These are phyloP conservation scores for Macrotyloma uniflorum DNA, from an alignment of 306 rosid genomes.

Conservation along the genomic window DNA sequence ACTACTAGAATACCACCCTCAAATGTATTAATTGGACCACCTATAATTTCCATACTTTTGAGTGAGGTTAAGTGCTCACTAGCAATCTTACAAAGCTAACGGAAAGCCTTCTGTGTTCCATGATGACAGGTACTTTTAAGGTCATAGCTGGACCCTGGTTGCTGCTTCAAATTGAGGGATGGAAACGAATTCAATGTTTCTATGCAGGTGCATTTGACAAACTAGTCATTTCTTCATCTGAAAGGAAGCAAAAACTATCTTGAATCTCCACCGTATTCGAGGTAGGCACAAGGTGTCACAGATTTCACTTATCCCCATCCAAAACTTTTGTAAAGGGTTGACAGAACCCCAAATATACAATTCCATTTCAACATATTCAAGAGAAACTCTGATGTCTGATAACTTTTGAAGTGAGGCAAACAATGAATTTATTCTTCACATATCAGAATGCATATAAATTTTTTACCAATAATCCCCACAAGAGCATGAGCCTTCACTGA, in stretches of 20 bases:
- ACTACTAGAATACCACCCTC: no score
- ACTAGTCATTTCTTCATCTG: conserved; percentile 31
- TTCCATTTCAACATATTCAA: conserved; percentile 21
- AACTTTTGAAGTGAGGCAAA: conserved; percentile 28
- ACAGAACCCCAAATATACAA: not conserved
- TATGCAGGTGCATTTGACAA: not conserved
- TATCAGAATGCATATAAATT: not conserved
- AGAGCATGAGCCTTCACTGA: conserved; percentile 66
- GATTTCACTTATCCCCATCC: not conserved
- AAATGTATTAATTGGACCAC: no score
- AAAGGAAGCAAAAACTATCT: conserved; percentile 16
- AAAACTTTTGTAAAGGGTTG: not conserved
- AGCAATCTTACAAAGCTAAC: not conserved
- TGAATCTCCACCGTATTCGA: not conserved
- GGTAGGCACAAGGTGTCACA: not conserved
- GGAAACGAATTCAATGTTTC: not conserved
- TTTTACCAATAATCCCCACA: conserved; percentile 75
- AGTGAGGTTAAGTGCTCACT: no score
- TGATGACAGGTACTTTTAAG: not conserved
- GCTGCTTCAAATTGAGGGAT: conserved; percentile 27
- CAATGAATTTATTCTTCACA: not conserved
- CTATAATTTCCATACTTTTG: no score
- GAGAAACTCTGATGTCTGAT: not conserved
- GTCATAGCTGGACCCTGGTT: conserved; percentile 18
- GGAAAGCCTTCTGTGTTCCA: not conserved